phyloP scores from a whole-genome alignment of 2,329 filamentous ascomycete species.

The Fusarium oligoseptatum region DNA sequence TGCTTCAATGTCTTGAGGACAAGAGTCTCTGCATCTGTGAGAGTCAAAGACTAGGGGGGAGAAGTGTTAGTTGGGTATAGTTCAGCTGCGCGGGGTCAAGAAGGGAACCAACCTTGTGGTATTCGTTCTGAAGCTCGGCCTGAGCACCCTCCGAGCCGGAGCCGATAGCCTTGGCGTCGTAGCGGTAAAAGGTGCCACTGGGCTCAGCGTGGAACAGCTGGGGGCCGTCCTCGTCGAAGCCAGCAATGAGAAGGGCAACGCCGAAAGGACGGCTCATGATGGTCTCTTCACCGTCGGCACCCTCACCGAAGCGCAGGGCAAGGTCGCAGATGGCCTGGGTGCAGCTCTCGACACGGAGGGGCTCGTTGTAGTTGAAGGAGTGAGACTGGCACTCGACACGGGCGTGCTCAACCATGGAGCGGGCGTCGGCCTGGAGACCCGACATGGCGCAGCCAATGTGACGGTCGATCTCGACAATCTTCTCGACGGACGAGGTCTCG shows the following conservation, averaged over 20 bases:
- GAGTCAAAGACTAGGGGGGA: slow-evolving; percentile 78
- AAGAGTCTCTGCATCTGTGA: slow-evolving; percentile 92
- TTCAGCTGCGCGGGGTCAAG: neutral
- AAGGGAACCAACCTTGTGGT: slow-evolving; percentile 78
- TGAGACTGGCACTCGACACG: slow-evolving; percentile 98
- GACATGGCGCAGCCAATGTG: slow-evolving; percentile 99
- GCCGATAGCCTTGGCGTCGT: slow-evolving; percentile 98
- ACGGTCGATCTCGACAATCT: slow-evolving; percentile 99
- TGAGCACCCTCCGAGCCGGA: slow-evolving; percentile 97
- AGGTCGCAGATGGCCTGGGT: slow-evolving; percentile 99
- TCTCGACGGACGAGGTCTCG: slow-evolving; percentile 97
- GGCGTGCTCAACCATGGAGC: slow-evolving; percentile 98
- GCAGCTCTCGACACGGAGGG: slow-evolving; percentile 94
- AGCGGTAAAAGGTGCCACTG: slow-evolving; percentile 97
- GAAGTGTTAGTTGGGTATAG: slow-evolving; percentile 10
- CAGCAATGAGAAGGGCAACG: slow-evolving; percentile 95
- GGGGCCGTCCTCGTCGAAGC: slow-evolving; percentile 96
- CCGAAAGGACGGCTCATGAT: slow-evolving; percentile 99
- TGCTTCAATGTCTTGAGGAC: slow-evolving; percentile 99
- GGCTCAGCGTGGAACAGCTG: slow-evolving; percentile 98
- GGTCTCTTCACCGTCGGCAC: slow-evolving; percentile 96
- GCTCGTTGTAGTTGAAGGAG: slow-evolving; percentile 97
- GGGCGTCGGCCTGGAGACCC: slow-evolving; percentile 95
- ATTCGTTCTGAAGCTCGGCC: slow-evolving; percentile 98
- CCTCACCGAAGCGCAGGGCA: slow-evolving; percentile 95